Percentiles rank a stretch among this genome's conserved stretches.
phyloP scores from a whole-genome alignment of 805 yeast genomes.

The Lachancea cidri region DNA sequence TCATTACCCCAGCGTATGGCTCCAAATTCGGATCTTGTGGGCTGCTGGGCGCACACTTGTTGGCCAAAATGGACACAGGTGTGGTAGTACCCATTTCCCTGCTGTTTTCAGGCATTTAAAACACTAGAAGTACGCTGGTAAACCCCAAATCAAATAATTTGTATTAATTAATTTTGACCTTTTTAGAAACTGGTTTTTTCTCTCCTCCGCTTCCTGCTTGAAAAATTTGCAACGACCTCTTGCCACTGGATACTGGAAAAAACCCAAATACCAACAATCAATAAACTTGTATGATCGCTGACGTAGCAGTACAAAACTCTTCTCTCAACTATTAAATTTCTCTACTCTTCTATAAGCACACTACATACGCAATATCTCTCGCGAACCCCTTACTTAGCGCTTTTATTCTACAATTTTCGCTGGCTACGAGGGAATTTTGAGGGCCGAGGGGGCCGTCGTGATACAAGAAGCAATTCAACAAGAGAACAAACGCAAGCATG shows the following conservation, averaged over 20 bases:
- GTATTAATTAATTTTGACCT: too few relatives aligned
- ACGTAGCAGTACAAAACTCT: too few relatives aligned
- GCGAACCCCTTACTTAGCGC: too few relatives aligned
- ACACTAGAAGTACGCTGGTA: not conserved
- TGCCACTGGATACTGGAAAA: not conserved
- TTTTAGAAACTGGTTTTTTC: too few relatives aligned
- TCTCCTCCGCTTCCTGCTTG: not conserved
- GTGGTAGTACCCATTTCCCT: conserved; percentile 4
- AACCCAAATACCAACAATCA: not conserved
- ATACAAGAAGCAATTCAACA: too few relatives aligned
- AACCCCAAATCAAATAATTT: not conserved
- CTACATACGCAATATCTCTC: too few relatives aligned
- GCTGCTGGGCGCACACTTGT: conserved; percentile 4
- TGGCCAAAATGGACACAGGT: conserved; percentile 13
- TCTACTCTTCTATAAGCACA: too few relatives aligned
- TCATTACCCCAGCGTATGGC: conserved; percentile 2
- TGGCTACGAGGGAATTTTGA: not conserved
- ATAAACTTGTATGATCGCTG: too few relatives aligned
- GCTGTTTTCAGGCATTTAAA: conserved; percentile 3
- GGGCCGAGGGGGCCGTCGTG: too few relatives aligned
- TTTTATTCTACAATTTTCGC: too few relatives aligned
- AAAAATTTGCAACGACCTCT: not conserved
- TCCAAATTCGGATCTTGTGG: not conserved
- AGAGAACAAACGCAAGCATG: too few relatives aligned
- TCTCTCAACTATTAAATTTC: too few relatives aligned